Base-by-base conservation (phyloP, 345 rosid genomes). In the Eucalyptus shirleyi region DNA sequence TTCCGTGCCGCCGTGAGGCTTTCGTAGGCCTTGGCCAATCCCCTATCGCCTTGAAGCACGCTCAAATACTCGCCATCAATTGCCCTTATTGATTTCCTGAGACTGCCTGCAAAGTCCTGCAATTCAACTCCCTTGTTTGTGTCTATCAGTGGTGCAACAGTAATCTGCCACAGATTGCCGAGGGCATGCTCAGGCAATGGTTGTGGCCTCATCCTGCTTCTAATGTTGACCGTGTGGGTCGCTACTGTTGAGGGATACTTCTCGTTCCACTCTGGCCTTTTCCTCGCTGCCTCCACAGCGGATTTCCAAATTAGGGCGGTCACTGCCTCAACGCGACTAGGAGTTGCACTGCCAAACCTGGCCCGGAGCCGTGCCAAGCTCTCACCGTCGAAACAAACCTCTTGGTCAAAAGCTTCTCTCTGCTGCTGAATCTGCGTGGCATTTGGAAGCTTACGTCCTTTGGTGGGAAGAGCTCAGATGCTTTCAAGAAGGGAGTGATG, bases 141-240 rank as follows among this genome's bases (percentile, higher is more conserved):
- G 9, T 87, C 88, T 6, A 34, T 26, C 80, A 80, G 62, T 59
- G 89, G 53, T 8, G 89, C 88, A 12, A 91, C 34, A 3, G 87
- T 42, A 2, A 26, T 3, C 23, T 87, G 80, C 89, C 92, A 91
- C 28, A 91, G 86, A 87, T 91, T 91, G 28, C 92, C 91, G 26
- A 91, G 3, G 9, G 90, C 28, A 34, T 88, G 56, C 45, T 86
- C 87, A 2, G 91, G 91, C 65, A 91, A 86, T 42, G 92, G 91
- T 40, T 69, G 44, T 69, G 91, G 92, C 26, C 37, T n/a, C 56
- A 77, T 86, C 88, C 91, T 34, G 17, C 86, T 50, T 6, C 89
- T 86, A 5, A 91, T 89, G 83, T 91, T 88, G 86, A 91, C 91
- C 14, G 12, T 9, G 30, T 89, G 91, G 17, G 92, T 56, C 14